Evolutionary conservation across 768 basidiomycete genomes (phyloP).

Genomic region (Fomitopsis serialis): DNA sequence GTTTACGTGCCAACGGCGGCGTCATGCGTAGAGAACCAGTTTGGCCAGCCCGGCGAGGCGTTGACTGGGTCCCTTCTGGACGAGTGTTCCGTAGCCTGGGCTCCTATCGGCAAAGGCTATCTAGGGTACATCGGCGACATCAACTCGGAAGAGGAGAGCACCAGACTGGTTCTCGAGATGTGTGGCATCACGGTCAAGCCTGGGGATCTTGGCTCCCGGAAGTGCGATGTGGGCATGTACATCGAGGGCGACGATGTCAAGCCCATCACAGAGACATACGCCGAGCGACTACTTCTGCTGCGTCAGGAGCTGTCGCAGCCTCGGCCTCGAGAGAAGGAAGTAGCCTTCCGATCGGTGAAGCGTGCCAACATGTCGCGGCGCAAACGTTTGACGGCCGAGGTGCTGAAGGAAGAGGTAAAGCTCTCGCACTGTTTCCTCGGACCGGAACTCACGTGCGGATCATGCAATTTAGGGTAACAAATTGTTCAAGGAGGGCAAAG

Average conservation of each 20-base stretch:
- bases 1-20: not conserved
- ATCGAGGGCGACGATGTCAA: not conserved
- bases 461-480: slow-evolving; percentile 34
- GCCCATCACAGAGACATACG: not conserved
- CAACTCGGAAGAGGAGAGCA: slow-evolving; percentile 5
- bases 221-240: not conserved
- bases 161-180: slow-evolving; percentile 12
- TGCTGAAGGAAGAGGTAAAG: slow-evolving; percentile 25
- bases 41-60: not conserved
- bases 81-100: not conserved
- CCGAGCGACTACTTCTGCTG: not conserved
- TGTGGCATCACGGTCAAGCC: slow-evolving; percentile 7
- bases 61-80: not conserved
- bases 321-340: not conserved
- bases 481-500: slow-evolving; percentile 33
- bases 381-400: slow-evolving; percentile 21
- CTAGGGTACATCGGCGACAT: not conserved
- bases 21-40: not conserved
- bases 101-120: not conserved
- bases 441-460: not conserved
- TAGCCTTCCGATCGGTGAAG: slow-evolving; percentile 9
- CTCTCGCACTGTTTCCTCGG: not conserved
- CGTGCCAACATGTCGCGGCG: slow-evolving; percentile 15
- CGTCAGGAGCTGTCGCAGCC: not conserved
- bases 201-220: slow-evolving; percentile 7